A percentile compares a stretch with the other conserved stretches of the same genome.
phyloP scores from a whole-genome alignment of 2,329 filamentous ascomycete genomes.

The Neonectria faginata region DNA sequence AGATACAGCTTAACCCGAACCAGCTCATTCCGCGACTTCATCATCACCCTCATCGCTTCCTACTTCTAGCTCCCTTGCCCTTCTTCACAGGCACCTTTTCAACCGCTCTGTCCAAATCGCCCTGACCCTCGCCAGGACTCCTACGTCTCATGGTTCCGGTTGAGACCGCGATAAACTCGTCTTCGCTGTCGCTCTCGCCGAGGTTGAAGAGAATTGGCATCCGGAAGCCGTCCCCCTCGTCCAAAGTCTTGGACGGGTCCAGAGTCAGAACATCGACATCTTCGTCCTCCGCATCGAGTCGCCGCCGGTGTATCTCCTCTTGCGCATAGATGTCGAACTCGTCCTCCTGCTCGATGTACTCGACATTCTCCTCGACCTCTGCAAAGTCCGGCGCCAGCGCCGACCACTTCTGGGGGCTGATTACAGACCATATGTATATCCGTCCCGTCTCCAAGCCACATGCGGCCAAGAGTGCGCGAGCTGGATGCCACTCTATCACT shows the following conservation, averaged over 20 bases:
- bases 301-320: conserved; percentile 91
- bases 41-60: conserved; percentile 46
- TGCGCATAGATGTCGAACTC: conserved; percentile 98
- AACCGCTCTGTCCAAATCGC: conserved; percentile 68
- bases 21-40: conserved; percentile 2
- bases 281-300: conserved; percentile 92
- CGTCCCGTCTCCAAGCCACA: conserved; percentile 93
- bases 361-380: conserved; percentile 97
- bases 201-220: conserved; percentile 96
- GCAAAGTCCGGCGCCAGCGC: conserved; percentile 96
- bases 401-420: conserved; percentile 96
- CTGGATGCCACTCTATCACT: conserved; percentile 97
- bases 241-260: conserved; percentile 72
- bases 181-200: conserved; percentile 94
- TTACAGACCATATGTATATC: conserved; percentile 96
- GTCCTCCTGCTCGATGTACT: conserved; percentile 95
- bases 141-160: conserved; percentile 88
- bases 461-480: conserved; percentile 85
- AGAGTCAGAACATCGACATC: conserved; percentile 89
- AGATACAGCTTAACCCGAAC: conserved; percentile 28
- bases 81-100: conserved; percentile 56
- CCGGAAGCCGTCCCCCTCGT: conserved; percentile 75
- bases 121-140: conserved; percentile 80
- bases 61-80: conserved; percentile 55
- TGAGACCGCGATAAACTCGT: conserved; percentile 79